Conservation (phyloP, 2,329 filamentous ascomycete species). For the Cytospora chrysosperma region DNA sequence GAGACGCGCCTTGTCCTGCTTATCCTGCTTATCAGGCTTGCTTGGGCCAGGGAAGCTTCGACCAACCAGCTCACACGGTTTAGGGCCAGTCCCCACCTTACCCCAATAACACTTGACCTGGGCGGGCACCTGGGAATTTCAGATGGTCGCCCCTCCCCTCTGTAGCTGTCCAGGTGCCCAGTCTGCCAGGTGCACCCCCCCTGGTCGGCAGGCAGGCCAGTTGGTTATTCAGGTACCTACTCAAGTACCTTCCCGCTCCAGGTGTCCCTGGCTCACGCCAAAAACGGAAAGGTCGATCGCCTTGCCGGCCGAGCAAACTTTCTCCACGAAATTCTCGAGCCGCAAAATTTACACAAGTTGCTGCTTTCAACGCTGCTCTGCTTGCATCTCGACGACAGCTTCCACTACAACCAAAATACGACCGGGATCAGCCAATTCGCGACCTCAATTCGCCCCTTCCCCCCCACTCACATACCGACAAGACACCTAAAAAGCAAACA, state of each 20-base stretch:
- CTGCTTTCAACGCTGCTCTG: not conserved
- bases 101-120: not conserved
- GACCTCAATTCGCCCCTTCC: slow-evolving; percentile 4
- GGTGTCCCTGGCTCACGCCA: not conserved
- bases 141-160: too few relatives aligned
- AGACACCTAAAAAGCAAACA: slow-evolving; percentile 31
- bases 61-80: slow-evolving; percentile 19
- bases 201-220: too few relatives aligned
- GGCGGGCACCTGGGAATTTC: too few relatives aligned
- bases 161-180: too few relatives aligned
- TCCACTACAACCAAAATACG: slow-evolving; percentile 3
- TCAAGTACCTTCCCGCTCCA: too few relatives aligned
- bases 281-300: slow-evolving; percentile 12
- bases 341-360: slow-evolving; percentile 11
- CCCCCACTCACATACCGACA: not conserved
- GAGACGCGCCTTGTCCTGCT: slow-evolving; percentile 21
- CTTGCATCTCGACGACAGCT: slow-evolving; percentile 12
- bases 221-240: too few relatives aligned
- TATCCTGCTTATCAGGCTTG: slow-evolving; percentile 1
- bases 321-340: slow-evolving; percentile 25
- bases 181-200: too few relatives aligned
- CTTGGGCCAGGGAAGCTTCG: slow-evolving; percentile 2
- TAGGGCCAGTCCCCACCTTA: slow-evolving; percentile 1
- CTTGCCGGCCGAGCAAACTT: slow-evolving; percentile 24
- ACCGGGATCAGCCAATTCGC: slow-evolving; percentile 13